Evolutionary conservation across 495 filamentous ascomycete genomes (phyloP), one percentile per base, ranked within the genome.

Genomic region (Platismatia glauca): DNA sequence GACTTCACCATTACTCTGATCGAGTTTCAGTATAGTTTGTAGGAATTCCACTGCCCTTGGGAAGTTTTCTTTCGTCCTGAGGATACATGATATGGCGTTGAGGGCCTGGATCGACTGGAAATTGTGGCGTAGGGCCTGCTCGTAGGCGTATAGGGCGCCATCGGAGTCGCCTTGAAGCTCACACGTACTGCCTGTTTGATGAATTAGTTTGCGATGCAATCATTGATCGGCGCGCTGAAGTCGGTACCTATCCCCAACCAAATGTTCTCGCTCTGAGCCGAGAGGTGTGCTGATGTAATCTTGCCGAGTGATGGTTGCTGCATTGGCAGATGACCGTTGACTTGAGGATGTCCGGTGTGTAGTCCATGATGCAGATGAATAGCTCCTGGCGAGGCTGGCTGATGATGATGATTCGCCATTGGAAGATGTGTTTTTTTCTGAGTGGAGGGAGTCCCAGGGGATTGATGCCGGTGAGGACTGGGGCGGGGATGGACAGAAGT

Each of bases 41-140:
- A 99, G 79, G 70, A 91, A 97, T 68, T 97, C 95, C 33, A 96
- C 87, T 4, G 94, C 94, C 70, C 93, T 93, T 39, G 89, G 86
- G 64, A 95, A 99, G 38, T 95, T 90, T 68, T 97, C 94, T 68
- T 90, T 90, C 29, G 89, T 90, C 46, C 95, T 83, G 33, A 97
- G 79, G 61, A 97, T 95, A 68, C 87, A 83, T 34, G 91, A 94
- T 58, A 97, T 96, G 41, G 90, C 88, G 61, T 91, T 95, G 90
- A 99, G 95, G 22, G 94, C 94, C 1, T 85, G 84, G 37, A 96
- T 87, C 9, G 94, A 97, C 77, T 90, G 89, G 55, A 86, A 84
- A 68, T 98, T 97, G 72, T 89, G 86, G 53, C 84, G 81, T 64
- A 97, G 78, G 16, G 92, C 94, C 70, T 88, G 85, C 71, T 98